A percentile compares a stretch with the other conserved stretches of the same genome.
Evolutionary conservation across 148 eudicot genomes (phyloP).

Genomic region (Nyssa sinensis): DNA sequence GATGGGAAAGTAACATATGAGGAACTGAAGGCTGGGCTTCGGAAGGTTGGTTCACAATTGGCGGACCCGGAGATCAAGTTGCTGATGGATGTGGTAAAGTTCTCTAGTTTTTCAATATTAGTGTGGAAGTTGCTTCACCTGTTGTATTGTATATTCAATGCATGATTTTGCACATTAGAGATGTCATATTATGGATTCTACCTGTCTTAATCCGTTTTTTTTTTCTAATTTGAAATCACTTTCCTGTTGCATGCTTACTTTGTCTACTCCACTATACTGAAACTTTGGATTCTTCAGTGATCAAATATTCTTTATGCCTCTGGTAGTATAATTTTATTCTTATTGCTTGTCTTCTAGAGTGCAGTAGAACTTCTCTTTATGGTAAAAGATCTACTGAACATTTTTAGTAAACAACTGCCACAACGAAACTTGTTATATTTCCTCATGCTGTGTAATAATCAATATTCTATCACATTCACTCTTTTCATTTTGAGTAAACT

Average conservation of each 20-base stretch:
- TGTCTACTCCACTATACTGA: neutral
- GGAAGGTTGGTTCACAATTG: conserved; percentile 85
- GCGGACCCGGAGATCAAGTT: conserved; percentile 83
- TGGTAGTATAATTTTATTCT: neutral
- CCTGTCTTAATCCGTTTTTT: neutral
- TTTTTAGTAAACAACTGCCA: too few relatives aligned
- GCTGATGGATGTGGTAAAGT: conserved; percentile 91
- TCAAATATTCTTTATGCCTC: neutral
- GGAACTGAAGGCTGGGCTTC: conserved; percentile 67
- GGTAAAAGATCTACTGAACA: too few relatives aligned
- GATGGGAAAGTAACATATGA: conserved; percentile 83
- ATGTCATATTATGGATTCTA: neutral
- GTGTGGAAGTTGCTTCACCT: neutral
- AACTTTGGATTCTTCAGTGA: neutral
- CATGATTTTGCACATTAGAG: neutral
- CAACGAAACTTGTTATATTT: too few relatives aligned
- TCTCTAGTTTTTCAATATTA: neutral
- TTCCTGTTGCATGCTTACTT: neutral
- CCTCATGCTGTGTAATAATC: too few relatives aligned
- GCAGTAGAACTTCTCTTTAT: neutral
- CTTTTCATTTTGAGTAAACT: too few relatives aligned
- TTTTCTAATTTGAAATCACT: neutral
- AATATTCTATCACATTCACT: too few relatives aligned
- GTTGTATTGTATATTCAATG: neutral
- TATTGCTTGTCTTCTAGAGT: neutral